These are phyloP conservation scores for Trypanosoma theileri DNA, from an alignment of 208 protist genomes.

Conservation along the genomic window DNA sequence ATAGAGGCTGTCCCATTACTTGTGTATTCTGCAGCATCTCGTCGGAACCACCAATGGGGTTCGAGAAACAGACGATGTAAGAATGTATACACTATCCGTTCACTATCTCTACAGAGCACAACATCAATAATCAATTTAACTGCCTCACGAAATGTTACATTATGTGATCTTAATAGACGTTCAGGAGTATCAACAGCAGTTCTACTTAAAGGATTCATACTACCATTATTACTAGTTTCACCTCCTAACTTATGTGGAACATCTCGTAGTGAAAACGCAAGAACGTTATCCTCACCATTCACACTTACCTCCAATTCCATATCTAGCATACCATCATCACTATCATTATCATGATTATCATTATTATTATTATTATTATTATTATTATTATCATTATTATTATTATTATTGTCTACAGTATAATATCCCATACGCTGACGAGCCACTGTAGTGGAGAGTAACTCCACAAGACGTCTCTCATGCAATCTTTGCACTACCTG, in stretches of 20 bases:
- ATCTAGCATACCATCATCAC: constrained; percentile 2
- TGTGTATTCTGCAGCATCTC: constrained; percentile 24
- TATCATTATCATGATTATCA: background rate
- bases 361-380: background rate
- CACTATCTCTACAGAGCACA: constrained; percentile 72
- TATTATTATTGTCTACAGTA: background rate
- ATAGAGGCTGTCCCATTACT: constrained; percentile 45
- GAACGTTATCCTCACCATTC: background rate
- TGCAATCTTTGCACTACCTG: constrained; percentile 71
- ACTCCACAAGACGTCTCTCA: constrained; percentile 42
- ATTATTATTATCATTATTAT: background rate
- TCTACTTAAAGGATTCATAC: too few relatives aligned
- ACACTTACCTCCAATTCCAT: background rate
- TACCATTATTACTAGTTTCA: background rate
- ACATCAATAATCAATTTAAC: constrained; percentile 75
- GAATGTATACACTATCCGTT: constrained; percentile 72
- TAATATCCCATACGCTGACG: constrained; percentile 4
- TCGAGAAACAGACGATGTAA: constrained; percentile 54
- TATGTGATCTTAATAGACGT: background rate
- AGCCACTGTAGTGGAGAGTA: constrained; percentile 21
- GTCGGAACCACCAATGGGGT: constrained; percentile 71
- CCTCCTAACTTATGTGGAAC: background rate
- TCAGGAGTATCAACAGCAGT: background rate
- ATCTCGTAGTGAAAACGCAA: background rate
- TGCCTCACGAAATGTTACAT: constrained; percentile 32